Evolutionary conservation across 345 rosid species (phyloP).

Genomic region (Eucalyptus cladocalyx): DNA sequence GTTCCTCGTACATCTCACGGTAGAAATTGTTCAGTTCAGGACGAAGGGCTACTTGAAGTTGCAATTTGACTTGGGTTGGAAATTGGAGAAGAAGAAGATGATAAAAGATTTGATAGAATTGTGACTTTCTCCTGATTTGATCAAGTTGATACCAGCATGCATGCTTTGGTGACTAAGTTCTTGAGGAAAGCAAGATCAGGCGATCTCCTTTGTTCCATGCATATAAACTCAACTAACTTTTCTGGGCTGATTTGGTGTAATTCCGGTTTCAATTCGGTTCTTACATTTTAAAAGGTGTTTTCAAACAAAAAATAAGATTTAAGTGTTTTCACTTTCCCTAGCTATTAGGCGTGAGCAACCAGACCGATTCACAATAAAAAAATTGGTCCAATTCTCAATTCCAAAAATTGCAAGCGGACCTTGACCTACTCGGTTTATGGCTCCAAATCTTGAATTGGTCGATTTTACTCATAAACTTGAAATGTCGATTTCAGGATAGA

Average conservation of each 20-base stretch:
- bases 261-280: background rate
- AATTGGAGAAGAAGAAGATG: background rate
- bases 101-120: background rate
- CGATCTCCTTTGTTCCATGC: background rate
- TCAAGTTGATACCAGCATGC: background rate
- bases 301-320: background rate
- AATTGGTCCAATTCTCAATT: accelerated
- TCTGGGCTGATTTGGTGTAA: background rate
- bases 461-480: background rate
- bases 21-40: background rate
- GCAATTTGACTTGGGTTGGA: background rate
- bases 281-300: background rate
- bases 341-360: background rate
- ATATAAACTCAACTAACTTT: background rate
- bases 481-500: background rate
- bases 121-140: background rate
- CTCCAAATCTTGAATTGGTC: background rate
- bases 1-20: background rate
- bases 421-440: accelerated
- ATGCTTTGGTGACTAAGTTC: background rate
- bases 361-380: background rate
- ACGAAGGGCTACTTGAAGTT: background rate
- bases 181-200: background rate
- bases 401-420: background rate
- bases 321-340: background rate